Evolutionary conservation across 768 basidiomycete genomes (phyloP).

Genomic region (Thelephora aurantiotincta): DNA sequence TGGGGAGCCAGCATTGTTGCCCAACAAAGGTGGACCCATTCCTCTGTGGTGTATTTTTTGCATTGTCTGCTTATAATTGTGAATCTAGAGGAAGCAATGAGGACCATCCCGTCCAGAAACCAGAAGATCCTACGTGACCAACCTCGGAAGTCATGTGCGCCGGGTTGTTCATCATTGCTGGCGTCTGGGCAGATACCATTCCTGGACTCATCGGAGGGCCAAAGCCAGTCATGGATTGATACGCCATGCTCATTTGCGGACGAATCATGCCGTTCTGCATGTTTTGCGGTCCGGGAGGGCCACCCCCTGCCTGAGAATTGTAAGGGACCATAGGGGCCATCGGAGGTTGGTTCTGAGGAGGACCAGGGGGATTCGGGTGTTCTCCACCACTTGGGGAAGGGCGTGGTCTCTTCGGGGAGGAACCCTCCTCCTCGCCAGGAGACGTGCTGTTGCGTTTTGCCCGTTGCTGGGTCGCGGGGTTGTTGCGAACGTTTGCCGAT

Average conservation of each 20-base stretch:
- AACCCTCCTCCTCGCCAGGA: slow-evolving; percentile 21
- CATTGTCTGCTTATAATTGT: slow-evolving; percentile 23
- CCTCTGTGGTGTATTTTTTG: slow-evolving; percentile 17
- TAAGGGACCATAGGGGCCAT: slow-evolving; percentile 21
- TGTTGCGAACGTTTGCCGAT: slow-evolving; percentile 26
- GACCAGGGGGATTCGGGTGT: slow-evolving; percentile 16
- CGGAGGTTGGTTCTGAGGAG: slow-evolving; percentile 22
- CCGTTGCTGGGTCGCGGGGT: slow-evolving; percentile 7
- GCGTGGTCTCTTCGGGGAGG: slow-evolving; percentile 20
- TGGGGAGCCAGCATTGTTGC: slow-evolving; percentile 27
- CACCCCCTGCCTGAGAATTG: slow-evolving; percentile 17
- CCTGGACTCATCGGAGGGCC: slow-evolving; percentile 11
- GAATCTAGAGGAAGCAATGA: background rate
- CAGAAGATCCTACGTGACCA: background rate
- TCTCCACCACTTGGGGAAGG: slow-evolving; percentile 17
- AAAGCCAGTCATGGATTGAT: slow-evolving; percentile 5
- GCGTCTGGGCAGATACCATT: slow-evolving; percentile 18
- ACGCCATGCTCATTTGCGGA: slow-evolving; percentile 16
- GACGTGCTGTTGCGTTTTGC: slow-evolving; percentile 22
- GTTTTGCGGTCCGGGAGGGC: slow-evolving; percentile 19
- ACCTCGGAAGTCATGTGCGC: slow-evolving; percentile 19
- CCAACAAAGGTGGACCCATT: slow-evolving; percentile 14
- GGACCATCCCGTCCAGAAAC: background rate
- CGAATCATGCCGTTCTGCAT: slow-evolving; percentile 28
- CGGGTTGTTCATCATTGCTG: slow-evolving; percentile 25